Evolutionary conservation across 257 asterid species (phyloP).

Genomic region (Solanum tarijense): DNA sequence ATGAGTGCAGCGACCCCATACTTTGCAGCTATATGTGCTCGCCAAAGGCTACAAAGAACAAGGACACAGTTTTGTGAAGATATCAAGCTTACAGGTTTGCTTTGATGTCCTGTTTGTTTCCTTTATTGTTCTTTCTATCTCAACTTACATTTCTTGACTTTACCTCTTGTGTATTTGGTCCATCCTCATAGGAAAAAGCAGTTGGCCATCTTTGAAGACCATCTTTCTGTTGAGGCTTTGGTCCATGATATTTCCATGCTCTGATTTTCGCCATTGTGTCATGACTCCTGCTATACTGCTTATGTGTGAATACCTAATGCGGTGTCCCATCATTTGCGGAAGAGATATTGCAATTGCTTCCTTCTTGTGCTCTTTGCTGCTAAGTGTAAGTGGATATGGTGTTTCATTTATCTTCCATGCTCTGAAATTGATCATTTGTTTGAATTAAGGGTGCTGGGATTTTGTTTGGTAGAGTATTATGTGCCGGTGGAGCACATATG

Average conservation of each 20-base stretch:
- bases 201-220: slow-evolving; percentile 92
- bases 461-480: not conserved
- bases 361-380: slow-evolving; percentile 86
- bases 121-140: not conserved
- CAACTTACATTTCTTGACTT: not conserved
- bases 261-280: slow-evolving; percentile 90
- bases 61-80: slow-evolving; percentile 63
- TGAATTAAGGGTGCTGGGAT: not conserved
- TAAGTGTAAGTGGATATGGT: slow-evolving; percentile 49
- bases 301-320: slow-evolving; percentile 83
- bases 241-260: slow-evolving; percentile 94
- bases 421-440: not conserved
- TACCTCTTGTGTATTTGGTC: not conserved
- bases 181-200: slow-evolving; percentile 48
- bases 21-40: slow-evolving; percentile 97
- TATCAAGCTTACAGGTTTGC: slow-evolving; percentile 55
- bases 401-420: not conserved
- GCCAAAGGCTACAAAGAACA: slow-evolving; percentile 57
- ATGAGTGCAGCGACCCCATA: slow-evolving; percentile 90
- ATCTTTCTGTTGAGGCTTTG: slow-evolving; percentile 71
- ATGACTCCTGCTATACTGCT: slow-evolving; percentile 77
- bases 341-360: slow-evolving; percentile 71
- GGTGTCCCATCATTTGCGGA: slow-evolving; percentile 64
- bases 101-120: slow-evolving; percentile 1
- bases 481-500: not conserved